phyloP scores from a whole-genome alignment of 495 filamentous ascomycete genomes.

The Tuber magnatum region DNA sequence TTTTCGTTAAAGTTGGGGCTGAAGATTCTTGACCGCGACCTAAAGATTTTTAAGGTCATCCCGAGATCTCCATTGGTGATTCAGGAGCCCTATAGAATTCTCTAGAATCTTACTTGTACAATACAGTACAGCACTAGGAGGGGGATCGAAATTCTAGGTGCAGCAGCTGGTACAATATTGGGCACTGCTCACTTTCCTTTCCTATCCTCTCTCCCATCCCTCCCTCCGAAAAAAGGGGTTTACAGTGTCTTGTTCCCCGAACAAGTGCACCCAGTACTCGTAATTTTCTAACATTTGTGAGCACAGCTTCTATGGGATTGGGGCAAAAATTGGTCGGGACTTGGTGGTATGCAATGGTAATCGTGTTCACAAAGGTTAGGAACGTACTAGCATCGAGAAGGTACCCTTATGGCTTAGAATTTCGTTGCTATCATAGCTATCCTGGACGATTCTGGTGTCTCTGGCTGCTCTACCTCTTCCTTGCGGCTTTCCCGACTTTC shows the following conservation, averaged over 20 bases:
- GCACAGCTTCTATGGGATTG: too few species aligned
- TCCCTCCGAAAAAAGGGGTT: neutral
- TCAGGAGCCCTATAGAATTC: neutral
- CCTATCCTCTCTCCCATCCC: neutral
- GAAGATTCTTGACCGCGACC: neutral
- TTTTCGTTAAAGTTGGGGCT: neutral
- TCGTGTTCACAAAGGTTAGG: too few species aligned
- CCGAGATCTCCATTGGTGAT: neutral
- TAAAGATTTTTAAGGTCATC: neutral
- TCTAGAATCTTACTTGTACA: neutral
- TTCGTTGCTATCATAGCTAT: too few species aligned
- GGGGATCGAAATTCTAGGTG: neutral
- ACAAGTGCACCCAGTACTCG: neutral
- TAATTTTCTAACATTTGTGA: too few species aligned
- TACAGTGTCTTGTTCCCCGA: neutral
- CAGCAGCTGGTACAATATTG: neutral
- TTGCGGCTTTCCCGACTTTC: neutral
- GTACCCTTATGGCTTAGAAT: too few species aligned
- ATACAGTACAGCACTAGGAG: too few species aligned
- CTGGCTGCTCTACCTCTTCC: neutral
- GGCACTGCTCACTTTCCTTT: neutral
- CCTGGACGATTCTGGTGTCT: neutral
- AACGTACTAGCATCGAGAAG: too few species aligned
- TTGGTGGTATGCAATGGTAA: too few species aligned
- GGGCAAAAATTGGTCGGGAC: too few species aligned